A percentile compares a stretch with the other conserved stretches of the same genome.
phyloP scores from a whole-genome alignment of 2,329 filamentous ascomycete genomes.

The Celoporthe dispersa region DNA sequence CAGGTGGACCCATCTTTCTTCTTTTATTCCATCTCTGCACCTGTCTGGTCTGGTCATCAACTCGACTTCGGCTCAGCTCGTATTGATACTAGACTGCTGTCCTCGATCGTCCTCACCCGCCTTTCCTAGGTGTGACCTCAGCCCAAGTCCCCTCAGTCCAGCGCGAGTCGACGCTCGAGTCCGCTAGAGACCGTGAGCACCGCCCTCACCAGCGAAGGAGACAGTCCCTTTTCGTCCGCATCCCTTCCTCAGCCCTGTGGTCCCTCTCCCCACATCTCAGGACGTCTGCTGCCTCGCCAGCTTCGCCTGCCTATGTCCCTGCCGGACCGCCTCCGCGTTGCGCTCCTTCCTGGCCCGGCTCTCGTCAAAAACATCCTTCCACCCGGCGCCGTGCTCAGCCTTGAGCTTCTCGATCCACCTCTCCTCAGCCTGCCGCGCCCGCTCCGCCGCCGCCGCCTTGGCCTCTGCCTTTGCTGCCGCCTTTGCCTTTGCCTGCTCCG shows the following conservation, averaged over 20 bases:
- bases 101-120: not conserved
- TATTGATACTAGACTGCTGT: not conserved
- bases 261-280: not conserved
- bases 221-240: too few species aligned
- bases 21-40: too few species aligned
- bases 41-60: too few species aligned
- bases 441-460: not conserved
- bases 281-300: constrained; percentile 1
- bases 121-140: not conserved
- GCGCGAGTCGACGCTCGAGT: not conserved
- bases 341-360: not conserved
- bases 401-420: constrained; percentile 5
- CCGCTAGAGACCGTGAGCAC: not conserved
- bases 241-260: not conserved
- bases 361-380: not conserved
- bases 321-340: not conserved
- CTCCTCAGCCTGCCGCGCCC: constrained; percentile 1
- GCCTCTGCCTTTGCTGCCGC: not conserved
- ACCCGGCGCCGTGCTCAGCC: constrained; percentile 3
- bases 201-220: not conserved
- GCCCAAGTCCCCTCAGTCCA: not conserved
- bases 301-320: constrained; percentile 4
- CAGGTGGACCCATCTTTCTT: not conserved
- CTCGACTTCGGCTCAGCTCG: not conserved
- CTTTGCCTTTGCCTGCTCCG: not conserved